Conservation (phyloP, 768 basidiomycete genomes). For the Lactifluus volemus region DNA sequence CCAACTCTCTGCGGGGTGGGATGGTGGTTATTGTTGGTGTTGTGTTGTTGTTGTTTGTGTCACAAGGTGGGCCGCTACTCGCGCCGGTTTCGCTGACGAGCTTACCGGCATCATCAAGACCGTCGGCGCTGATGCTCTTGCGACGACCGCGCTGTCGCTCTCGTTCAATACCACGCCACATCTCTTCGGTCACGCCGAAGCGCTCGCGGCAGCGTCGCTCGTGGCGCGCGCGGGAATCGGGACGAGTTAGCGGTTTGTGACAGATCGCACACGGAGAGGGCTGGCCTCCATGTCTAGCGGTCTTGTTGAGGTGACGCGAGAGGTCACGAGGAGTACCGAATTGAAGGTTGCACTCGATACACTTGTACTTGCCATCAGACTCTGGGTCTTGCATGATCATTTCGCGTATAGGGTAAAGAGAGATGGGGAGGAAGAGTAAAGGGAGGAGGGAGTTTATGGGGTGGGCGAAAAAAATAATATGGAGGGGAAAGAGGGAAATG, state of each 20-base stretch:
- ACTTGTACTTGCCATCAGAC: conserved; percentile 12
- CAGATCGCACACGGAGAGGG: conserved; percentile 16
- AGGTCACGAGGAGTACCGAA: conserved; percentile 16
- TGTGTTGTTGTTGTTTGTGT: no score
- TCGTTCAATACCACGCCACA: conserved; percentile 15
- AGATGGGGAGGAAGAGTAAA: neutral
- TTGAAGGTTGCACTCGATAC: conserved; percentile 15
- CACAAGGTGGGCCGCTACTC: neutral
- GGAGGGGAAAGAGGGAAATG: conserved; percentile 1
- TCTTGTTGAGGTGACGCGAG: conserved; percentile 15
- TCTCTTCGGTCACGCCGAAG: conserved; percentile 17
- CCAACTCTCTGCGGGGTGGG: neutral
- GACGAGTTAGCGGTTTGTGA: conserved; percentile 14
- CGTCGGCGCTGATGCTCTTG: conserved; percentile 12
- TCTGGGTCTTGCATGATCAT: conserved; percentile 11
- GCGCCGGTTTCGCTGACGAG: neutral
- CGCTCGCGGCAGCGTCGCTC: conserved; percentile 18
- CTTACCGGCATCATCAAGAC: neutral
- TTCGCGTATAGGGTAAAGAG: neutral
- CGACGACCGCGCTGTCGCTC: conserved; percentile 14
- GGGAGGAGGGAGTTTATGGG: neutral
- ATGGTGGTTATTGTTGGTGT: neutral
- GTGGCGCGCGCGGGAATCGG: conserved; percentile 15
- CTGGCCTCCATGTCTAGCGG: conserved; percentile 11
- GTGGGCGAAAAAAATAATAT: conserved; percentile 2